Evolutionary conservation across 192 early-diverging fungal genomes (phyloP).

Genomic region (Coemansia sp.): DNA sequence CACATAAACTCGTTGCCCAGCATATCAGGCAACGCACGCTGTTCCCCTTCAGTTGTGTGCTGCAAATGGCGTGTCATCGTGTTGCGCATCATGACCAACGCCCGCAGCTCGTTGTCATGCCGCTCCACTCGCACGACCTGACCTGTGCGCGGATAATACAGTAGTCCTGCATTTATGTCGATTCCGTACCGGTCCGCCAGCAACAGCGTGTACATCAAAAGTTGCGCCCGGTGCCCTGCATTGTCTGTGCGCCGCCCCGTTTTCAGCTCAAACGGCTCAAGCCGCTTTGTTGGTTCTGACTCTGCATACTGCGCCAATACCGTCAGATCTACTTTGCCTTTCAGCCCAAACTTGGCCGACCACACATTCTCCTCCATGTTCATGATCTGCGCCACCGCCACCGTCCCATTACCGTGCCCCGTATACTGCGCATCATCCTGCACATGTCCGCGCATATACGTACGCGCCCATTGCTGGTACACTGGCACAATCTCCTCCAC

Average conservation of each 20-base stretch:
- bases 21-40: conserved; percentile 67
- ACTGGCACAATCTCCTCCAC: conserved; percentile 57
- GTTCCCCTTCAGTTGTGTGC: neutral
- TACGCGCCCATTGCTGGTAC: conserved; percentile 56
- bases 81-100: conserved; percentile 76
- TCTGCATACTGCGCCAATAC: conserved; percentile 26
- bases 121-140: conserved; percentile 67
- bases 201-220: conserved; percentile 79
- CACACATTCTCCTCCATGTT: conserved; percentile 92
- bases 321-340: conserved; percentile 88
- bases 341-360: conserved; percentile 90
- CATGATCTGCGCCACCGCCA: conserved; percentile 68
- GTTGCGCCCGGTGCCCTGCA: conserved; percentile 77
- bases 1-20: conserved; percentile 63
- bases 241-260: conserved; percentile 66
- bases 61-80: conserved; percentile 54
- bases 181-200: conserved; percentile 84
- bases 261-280: conserved; percentile 88
- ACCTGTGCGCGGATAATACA: conserved; percentile 74
- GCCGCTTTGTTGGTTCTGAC: conserved; percentile 28
- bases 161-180: conserved; percentile 63
- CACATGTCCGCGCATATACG: conserved; percentile 39
- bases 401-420: conserved; percentile 7
- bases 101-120: conserved; percentile 65
- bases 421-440: conserved; percentile 19